Base-by-base conservation (phyloP, 2,329 filamentous ascomycete genomes). In the Cytospora piceae region DNA sequence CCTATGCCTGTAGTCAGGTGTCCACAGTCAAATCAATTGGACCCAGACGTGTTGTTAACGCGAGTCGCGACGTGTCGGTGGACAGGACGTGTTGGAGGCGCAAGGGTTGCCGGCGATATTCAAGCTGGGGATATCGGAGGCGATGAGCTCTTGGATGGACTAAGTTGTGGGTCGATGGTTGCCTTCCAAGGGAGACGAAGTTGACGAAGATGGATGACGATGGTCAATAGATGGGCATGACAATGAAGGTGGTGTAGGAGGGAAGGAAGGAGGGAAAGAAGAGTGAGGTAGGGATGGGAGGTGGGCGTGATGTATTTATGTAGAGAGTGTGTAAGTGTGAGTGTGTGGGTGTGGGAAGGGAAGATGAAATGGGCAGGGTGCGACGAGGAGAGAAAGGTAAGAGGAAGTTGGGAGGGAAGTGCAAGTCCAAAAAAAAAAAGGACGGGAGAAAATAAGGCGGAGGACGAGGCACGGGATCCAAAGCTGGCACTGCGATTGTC, bases 321-420 rank as follows among this genome's bases (percentile, higher is more conserved):
- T 34, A 51, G 56, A 56, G 31, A n/a, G 67, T 63, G 66, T 61
- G 63, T 49, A 42, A 24, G 67, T 61, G 65, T 46, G 51, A 52
- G 56, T 58, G 31, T 22, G 66, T 61, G 66, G 53, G 39, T 59
- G 63, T 42, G 51, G 31, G 67, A 59, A 64, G 59, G 55, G 55
- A 61, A 67, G 56, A 66, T 64, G 39, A 60, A 57, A 61, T 69
- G 63, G 68, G 68, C 67, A 69, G 71, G 65, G 66, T 70, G 68
- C 69, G 69, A 65, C 65, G 68, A 69, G 70, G 70, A 63, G 71
- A 66, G 70, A 68, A 67, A 64, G 72, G 61, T 69, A 73, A 71
- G 72, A 72, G 71, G 69, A 70, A 76, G 70, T 70, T 70, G 70
- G 70, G 67, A 70, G 70, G 72, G 70, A 61, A 68, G 62, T 63